These are phyloP conservation scores for Sporothrix sp. DNA, from an alignment of 2,329 filamentous ascomycete genomes.

Conservation along the genomic window DNA sequence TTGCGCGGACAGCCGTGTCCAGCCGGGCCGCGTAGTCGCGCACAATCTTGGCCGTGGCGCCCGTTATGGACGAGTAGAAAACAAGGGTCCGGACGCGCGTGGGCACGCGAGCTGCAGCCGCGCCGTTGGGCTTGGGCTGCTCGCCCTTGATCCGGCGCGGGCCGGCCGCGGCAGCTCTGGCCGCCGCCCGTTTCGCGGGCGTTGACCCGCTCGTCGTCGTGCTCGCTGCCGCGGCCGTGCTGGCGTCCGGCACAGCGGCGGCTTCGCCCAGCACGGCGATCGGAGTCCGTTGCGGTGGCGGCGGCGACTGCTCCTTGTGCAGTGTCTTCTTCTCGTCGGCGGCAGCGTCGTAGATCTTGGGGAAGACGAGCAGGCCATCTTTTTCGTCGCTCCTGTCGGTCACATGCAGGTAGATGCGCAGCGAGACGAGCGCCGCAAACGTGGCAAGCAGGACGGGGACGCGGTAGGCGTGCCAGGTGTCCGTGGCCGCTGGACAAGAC, in stretches of 20 bases:
- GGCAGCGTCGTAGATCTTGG: constrained; percentile 25
- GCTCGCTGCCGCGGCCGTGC: background rate
- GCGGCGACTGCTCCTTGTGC: background rate
- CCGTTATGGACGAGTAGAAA: constrained; percentile 86
- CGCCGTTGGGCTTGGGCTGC: constrained; percentile 21
- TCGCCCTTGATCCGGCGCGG: constrained; percentile 39
- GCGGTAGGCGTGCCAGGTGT: constrained; percentile 38
- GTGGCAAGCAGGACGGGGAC: constrained; percentile 33
- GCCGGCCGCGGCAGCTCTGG: constrained; percentile 21
- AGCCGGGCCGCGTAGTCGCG: constrained; percentile 51
- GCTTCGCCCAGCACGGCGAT: background rate
- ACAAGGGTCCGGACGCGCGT: constrained; percentile 58
- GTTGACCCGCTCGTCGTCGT: background rate
- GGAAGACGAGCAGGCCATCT: constrained; percentile 29
- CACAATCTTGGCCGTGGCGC: constrained; percentile 67
- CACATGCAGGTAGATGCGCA: constrained; percentile 35
- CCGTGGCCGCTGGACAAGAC: constrained; percentile 23
- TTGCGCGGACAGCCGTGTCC: constrained; percentile 33
- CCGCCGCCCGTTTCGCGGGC: background rate
- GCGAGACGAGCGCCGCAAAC: constrained; percentile 29
- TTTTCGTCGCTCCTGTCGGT: constrained; percentile 21
- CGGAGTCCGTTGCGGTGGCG: background rate
- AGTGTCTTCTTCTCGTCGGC: constrained; percentile 7
- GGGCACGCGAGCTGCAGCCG: constrained; percentile 19
- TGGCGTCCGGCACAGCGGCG: background rate